Base-by-base conservation (phyloP, 176 grass and related monocot species). In the Juncus inflexus region DNA sequence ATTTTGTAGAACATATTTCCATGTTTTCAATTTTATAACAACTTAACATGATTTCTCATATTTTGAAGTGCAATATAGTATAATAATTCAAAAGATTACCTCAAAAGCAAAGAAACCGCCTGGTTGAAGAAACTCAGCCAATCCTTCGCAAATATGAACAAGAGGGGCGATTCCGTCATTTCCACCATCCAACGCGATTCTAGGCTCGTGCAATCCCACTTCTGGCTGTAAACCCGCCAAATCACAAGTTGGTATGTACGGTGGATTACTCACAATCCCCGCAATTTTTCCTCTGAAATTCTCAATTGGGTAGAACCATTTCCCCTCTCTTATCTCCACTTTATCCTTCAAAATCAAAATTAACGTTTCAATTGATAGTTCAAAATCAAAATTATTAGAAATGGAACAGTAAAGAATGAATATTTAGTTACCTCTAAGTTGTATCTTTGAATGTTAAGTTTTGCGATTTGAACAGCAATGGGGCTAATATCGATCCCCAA, bases 41-140 rank as follows among this genome's bases (percentile, higher is more conserved):
- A n/a, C n/a, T n/a, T n/a, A n/a, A n/a, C n/a, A n/a, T n/a, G n/a
- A n/a, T n/a, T n/a, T n/a, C n/a, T n/a, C n/a, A n/a, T n/a, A n/a
- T n/a, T n/a, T n/a, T n/a, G n/a, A n/a, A n/a, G n/a, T n/a, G n/a
- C n/a, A n/a, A n/a, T n/a, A n/a, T n/a, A n/a, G n/a, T n/a, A n/a
- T 9, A 47, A 47, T 47, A 47, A 58, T 14, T 47, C 6, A 47
- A 51, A 4, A 19, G 8, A 71, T 54, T 87, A 92, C 94, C 94
- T 99, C 85, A 52, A 91, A 97, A 82, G 86, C 75, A 79, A 97
- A 91, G 85, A 97, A 97, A 42, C 88, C 88, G n/a, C 88, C 85
- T 52, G 87, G 72, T 45, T 77, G 83, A 13, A 97, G 75, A 69
- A 65, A 77, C 8, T 60, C 80, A 40, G 72, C 63, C 16, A 84